phyloP scores from a whole-genome alignment of 345 rosid species.

The Ceriops tagal region DNA sequence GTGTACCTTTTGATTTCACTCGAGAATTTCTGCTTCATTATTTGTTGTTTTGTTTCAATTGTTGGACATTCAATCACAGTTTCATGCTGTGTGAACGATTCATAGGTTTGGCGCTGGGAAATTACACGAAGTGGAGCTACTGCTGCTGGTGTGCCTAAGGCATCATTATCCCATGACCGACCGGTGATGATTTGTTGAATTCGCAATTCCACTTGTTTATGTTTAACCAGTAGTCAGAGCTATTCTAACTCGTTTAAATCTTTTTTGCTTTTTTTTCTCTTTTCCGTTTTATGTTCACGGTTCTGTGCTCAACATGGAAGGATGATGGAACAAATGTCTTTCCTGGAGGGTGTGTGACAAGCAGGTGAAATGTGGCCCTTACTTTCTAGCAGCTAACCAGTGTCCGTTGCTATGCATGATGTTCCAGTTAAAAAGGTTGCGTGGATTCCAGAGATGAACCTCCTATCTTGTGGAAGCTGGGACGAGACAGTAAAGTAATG shows the following conservation, averaged over 20 bases:
- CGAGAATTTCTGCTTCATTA: not conserved
- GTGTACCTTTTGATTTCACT: too few relatives aligned
- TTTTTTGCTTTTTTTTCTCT: not conserved
- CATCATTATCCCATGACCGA: conserved; percentile 80
- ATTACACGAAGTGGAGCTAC: conserved; percentile 50
- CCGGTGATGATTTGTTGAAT: conserved; percentile 52
- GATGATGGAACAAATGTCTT: conserved; percentile 95
- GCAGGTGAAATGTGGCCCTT: conserved; percentile 99
- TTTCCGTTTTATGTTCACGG: conserved; percentile 33
- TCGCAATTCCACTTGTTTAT: not conserved
- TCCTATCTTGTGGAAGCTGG: conserved; percentile 83
- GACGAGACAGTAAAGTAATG: conserved; percentile 83
- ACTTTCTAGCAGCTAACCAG: conserved; percentile 73
- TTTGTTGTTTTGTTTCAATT: not conserved
- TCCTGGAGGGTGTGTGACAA: conserved; percentile 88
- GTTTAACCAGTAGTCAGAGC: not conserved
- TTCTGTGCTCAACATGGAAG: conserved; percentile 89
- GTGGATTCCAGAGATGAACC: conserved; percentile 91
- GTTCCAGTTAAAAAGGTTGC: conserved; percentile 75
- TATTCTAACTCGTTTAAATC: not conserved
- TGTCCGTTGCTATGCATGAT: conserved; percentile 90
- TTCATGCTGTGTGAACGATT: conserved; percentile 1
- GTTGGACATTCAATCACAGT: not conserved
- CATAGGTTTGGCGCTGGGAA: conserved; percentile 96
- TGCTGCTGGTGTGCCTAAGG: conserved; percentile 63